Base-by-base conservation (phyloP, 306 rosid genomes). In the Dryas drummondii region DNA sequence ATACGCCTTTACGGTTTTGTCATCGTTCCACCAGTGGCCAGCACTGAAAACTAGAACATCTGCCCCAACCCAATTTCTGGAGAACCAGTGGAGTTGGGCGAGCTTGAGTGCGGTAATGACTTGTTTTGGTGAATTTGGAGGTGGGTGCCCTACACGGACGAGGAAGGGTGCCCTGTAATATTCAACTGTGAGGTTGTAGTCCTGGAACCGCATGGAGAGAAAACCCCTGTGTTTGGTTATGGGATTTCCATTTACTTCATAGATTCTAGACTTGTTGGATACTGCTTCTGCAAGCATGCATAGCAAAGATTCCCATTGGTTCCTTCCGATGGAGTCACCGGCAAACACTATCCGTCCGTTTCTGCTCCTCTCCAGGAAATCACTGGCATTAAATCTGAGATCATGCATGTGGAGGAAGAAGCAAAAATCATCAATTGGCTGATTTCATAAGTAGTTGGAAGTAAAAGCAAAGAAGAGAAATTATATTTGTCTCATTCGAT, bases 11-110 rank as follows among this genome's bases (percentile, higher is more conserved):
- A 70, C 42, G 9, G 97, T 94, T 78, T 92, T 92, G 80, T 82
- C 84, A 40, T 74, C 57, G 81, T 92, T 92, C 99, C 98, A 90
- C 96, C 99, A 89, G 61, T 96, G 99, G 4, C 92, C 98, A 0
- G 86, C 86, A 70, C 93, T 90, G 82, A 96, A 92, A 77, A 90
- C 66, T 4, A 96, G 83, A 76, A 92, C 79, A 68, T 90, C 82
- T 12, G 91, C 98, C 17, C 84, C 92, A 1, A 46, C 62, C 96
- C 99, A 96, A 3, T 72, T 68, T n/a, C 63, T 78, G 66, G 87
- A 86, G 72, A 66, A 90, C 92, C 96, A 84, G 55, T 87, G 97
- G 82, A 96, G 56, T 68, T 86, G 83, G 62, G 92, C 92, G 12
- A 96, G 83, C 79, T 79, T 76, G 19, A 90, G 44, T 9, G 90